These are phyloP conservation scores for Gloeostereum incarnatum DNA, from an alignment of 768 basidiomycete species.

Conservation along the genomic window DNA sequence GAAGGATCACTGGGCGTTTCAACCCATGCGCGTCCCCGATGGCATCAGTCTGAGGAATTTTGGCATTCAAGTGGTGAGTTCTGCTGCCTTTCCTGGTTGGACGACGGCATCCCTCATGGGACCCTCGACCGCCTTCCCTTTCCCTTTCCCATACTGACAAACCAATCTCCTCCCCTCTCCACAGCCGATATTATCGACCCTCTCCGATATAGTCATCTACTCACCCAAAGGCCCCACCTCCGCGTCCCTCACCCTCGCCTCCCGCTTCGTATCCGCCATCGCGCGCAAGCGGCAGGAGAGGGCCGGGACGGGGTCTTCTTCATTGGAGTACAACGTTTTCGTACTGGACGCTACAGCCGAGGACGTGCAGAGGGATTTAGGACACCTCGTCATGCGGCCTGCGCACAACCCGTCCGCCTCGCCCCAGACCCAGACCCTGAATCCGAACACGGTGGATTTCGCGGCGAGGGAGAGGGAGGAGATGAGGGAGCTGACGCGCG, in stretches of 20 bases:
- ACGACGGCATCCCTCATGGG: too few relatives aligned
- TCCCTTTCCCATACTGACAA: conserved; percentile 4
- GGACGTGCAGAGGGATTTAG: conserved; percentile 31
- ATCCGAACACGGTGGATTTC: conserved; percentile 67
- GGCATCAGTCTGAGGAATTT: conserved; percentile 84
- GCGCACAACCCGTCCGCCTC: conserved; percentile 5
- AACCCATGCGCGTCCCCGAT: conserved; percentile 64
- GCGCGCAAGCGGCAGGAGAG: conserved; percentile 48
- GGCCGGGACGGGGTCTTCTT: conserved; percentile 9
- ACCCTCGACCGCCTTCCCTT: conserved; percentile 4
- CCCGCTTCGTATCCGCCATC: conserved; percentile 56
- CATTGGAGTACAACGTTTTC: conserved; percentile 66
- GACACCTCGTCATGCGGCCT: conserved; percentile 47
- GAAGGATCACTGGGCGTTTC: conserved; percentile 51
- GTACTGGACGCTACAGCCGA: conserved; percentile 52
- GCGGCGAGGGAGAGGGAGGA: conserved; percentile 80
- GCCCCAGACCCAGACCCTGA: conserved; percentile 7
- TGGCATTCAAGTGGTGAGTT: conserved; percentile 81
- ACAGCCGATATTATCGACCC: conserved; percentile 75
- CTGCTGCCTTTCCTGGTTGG: too few relatives aligned
- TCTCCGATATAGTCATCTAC: conserved; percentile 88
- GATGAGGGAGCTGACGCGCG: conserved; percentile 81
- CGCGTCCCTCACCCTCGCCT: conserved; percentile 43
- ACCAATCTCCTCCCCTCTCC: neutral
- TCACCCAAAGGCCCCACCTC: conserved; percentile 58